Conservation (phyloP, 345 rosid genomes). For the Salix caprea region DNA sequence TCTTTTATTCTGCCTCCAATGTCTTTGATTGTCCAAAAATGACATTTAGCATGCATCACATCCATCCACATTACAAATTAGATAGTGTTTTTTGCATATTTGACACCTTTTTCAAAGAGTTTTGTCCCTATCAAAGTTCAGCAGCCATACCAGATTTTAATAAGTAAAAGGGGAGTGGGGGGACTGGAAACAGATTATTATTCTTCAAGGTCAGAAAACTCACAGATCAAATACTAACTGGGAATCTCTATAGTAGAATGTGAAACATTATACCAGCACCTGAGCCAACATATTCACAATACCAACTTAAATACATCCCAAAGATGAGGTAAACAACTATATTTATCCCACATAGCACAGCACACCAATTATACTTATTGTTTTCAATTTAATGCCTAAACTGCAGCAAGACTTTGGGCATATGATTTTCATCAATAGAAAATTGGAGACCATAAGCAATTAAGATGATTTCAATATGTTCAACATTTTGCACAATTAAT, state of each 20-base stretch:
- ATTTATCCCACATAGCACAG: conserved; percentile 18
- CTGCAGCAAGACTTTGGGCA: background rate
- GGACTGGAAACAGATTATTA: conserved; percentile 17
- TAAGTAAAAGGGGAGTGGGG: background rate
- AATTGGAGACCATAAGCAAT: background rate
- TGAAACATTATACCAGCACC: conserved; percentile 58
- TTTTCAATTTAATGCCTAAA: background rate
- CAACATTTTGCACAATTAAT: background rate
- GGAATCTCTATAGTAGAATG: conserved; percentile 48
- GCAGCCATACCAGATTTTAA: conserved; percentile 9
- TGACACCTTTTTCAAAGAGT: background rate
- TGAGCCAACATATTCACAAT: conserved; percentile 56
- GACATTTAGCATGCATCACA: background rate
- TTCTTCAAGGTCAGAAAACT: conserved; percentile 47
- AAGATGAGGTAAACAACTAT: conserved; percentile 3
- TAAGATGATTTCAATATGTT: background rate
- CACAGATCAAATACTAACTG: conserved; percentile 49
- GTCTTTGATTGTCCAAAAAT: background rate
- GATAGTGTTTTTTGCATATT: background rate
- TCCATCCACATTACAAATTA: background rate
- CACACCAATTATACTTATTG: background rate
- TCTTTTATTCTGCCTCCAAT: background rate
- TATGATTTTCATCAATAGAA: background rate
- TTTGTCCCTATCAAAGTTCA: conserved; percentile 1
- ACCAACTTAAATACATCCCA: conserved; percentile 34